Evolutionary conservation across 2,329 filamentous ascomycete genomes (phyloP).

Genomic region (Apiospora saccharicola): DNA sequence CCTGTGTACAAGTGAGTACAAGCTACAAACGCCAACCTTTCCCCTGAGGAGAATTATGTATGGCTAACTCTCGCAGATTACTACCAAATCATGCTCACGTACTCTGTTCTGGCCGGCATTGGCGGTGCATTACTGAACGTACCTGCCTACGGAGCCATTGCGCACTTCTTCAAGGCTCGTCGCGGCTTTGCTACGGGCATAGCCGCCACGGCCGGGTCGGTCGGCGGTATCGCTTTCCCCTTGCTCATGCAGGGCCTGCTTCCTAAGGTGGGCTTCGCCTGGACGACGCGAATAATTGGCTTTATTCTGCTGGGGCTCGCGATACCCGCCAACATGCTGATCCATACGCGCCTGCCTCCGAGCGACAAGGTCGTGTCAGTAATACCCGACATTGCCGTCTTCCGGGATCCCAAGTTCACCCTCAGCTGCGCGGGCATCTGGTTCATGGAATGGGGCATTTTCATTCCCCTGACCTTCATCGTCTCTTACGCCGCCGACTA

Average conservation of each 20-base stretch:
- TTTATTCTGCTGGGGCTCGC: constrained; percentile 40
- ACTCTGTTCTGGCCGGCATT: constrained; percentile 27
- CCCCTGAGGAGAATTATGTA: not conserved
- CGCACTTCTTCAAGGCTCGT: constrained; percentile 39
- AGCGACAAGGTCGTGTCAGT: constrained; percentile 43
- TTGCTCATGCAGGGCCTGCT: constrained; percentile 43
- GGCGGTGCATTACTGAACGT: constrained; percentile 29
- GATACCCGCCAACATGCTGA: constrained; percentile 35
- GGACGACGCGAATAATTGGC: constrained; percentile 44
- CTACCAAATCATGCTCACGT: constrained; percentile 29
- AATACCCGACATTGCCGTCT: constrained; percentile 46
- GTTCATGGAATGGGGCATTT: constrained; percentile 56
- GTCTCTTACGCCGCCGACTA: constrained; percentile 51
- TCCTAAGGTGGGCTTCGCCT: constrained; percentile 42
- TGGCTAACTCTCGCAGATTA: constrained; percentile 21
- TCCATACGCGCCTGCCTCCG: constrained; percentile 46
- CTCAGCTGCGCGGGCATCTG: constrained; percentile 53
- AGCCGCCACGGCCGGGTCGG: constrained; percentile 33
- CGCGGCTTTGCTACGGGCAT: constrained; percentile 39
- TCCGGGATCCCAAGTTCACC: constrained; percentile 49
- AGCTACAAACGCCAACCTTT: not conserved
- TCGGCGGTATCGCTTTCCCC: constrained; percentile 44
- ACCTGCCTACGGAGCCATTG: constrained; percentile 34
- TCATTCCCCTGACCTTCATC: constrained; percentile 54
- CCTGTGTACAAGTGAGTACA: constrained; percentile 23